These are phyloP conservation scores for Allium sativum DNA, from an alignment of 106 monocot species.

Conservation along the genomic window DNA sequence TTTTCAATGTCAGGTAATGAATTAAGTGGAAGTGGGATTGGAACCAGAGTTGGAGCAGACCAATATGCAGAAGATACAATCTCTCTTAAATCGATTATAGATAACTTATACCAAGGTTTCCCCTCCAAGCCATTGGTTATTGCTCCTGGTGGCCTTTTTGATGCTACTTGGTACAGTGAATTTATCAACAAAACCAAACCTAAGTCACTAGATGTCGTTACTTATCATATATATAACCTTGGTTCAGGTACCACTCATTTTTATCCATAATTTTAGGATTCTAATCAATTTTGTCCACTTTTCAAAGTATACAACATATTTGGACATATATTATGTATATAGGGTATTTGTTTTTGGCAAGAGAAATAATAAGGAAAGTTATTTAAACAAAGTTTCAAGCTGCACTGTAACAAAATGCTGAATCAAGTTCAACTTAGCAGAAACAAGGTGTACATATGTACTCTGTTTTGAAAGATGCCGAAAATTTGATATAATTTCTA, in stretches of 20 bases:
- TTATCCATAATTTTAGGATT: not conserved
- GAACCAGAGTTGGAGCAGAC: conserved; percentile 44
- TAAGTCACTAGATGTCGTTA: conserved; percentile 60
- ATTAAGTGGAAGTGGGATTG: conserved; percentile 75
- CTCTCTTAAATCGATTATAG: conserved; percentile 40
- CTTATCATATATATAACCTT: conserved; percentile 93
- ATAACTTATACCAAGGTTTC: conserved; percentile 37
- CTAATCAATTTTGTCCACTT: too few species aligned
- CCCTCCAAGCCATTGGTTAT: conserved; percentile 35
- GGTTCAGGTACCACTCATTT: conserved; percentile 50
- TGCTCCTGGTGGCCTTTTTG: conserved; percentile 84
- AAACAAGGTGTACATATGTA: too few species aligned
- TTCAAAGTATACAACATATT: too few species aligned
- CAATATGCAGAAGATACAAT: conserved; percentile 64
- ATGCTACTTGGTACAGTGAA: conserved; percentile 52
- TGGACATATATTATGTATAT: too few species aligned
- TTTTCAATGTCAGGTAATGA: conserved; percentile 59
- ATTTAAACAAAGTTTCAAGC: too few species aligned
- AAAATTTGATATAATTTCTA: too few species aligned
- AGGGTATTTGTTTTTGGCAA: too few species aligned
- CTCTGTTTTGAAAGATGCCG: too few species aligned
- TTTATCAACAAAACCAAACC: conserved; percentile 55
- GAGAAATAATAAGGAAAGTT: too few species aligned
- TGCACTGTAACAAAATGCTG: too few species aligned
- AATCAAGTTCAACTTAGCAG: too few species aligned